phyloP scores from a whole-genome alignment of 2,329 filamentous ascomycete species.

The Microcera coccophila region DNA sequence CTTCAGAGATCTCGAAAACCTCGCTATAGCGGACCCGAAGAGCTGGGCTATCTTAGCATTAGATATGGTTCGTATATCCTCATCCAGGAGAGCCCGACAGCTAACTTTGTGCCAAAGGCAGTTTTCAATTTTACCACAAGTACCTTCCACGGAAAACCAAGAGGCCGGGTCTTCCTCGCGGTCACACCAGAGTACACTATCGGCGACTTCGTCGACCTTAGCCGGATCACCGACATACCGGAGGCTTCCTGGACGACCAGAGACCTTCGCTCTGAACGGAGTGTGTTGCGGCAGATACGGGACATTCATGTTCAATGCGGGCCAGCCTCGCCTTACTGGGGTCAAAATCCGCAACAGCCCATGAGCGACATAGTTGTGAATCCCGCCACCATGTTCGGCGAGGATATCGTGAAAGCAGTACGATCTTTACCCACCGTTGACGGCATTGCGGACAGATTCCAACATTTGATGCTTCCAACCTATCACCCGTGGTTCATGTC shows the following conservation, averaged over 20 bases:
- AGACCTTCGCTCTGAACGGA: too few species aligned
- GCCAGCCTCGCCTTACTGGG: constrained; percentile 8
- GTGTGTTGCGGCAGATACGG: not conserved
- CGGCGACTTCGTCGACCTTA: constrained; percentile 7
- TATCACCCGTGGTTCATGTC: constrained; percentile 13
- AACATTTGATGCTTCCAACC: not conserved
- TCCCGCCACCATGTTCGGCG: too few species aligned
- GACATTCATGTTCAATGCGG: constrained; percentile 4
- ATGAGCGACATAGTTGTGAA: too few species aligned
- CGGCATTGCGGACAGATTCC: constrained; percentile 1
- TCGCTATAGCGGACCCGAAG: constrained; percentile 19
- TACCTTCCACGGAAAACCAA: constrained; percentile 12
- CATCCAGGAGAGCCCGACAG: not conserved
- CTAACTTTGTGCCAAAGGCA: constrained; percentile 17
- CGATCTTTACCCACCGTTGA: constrained; percentile 6
- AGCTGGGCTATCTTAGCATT: constrained; percentile 22
- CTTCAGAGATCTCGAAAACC: constrained; percentile 16
- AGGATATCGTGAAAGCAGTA: too few species aligned
- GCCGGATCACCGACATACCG: too few species aligned
- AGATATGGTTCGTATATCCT: constrained; percentile 20
- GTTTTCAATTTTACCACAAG: constrained; percentile 26
- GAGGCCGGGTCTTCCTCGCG: constrained; percentile 24
- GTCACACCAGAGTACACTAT: constrained; percentile 25
- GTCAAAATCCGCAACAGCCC: constrained; percentile 4
- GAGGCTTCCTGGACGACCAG: too few species aligned